Evolutionary conservation across 805 yeast genomes (phyloP).

Genomic region (Diddensiella santjacobensis): DNA sequence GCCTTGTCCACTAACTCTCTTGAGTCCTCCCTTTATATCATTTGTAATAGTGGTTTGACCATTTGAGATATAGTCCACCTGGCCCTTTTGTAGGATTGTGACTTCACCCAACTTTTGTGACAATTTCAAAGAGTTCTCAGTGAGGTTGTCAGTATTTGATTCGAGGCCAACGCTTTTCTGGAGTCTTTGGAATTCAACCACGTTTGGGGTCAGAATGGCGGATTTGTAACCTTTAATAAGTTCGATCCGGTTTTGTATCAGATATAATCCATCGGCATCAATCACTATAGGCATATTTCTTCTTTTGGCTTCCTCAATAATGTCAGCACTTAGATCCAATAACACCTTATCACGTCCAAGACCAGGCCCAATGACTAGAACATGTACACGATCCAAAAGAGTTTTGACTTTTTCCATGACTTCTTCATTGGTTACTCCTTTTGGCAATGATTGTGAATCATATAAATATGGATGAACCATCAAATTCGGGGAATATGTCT

Average conservation of each 20-base stretch:
- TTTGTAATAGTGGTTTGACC: conserved; percentile 43
- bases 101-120: conserved; percentile 53
- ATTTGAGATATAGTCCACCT: conserved; percentile 57
- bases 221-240: conserved; percentile 51
- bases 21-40: conserved; percentile 57
- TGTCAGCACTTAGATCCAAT: conserved; percentile 54
- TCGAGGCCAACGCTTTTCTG: conserved; percentile 43
- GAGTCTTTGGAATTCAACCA: conserved; percentile 74
- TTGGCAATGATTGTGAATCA: conserved; percentile 39
- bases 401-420: conserved; percentile 54
- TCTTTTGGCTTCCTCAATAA: conserved; percentile 54
- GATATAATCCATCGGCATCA: conserved; percentile 85
- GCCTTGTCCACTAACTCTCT: conserved; percentile 96
- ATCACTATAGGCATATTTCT: conserved; percentile 67
- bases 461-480: conserved; percentile 93
- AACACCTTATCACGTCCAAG: conserved; percentile 76
- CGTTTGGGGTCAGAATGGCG: conserved; percentile 84
- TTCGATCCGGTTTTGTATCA: conserved; percentile 56
- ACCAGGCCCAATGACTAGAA: conserved; percentile 89
- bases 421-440: conserved; percentile 25
- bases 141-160: conserved; percentile 20
- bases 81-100: conserved; percentile 72
- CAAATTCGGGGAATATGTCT: conserved; percentile 83
- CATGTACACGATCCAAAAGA: conserved; percentile 66
- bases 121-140: conserved; percentile 38